Base-by-base conservation (phyloP, 2,329 filamentous ascomycete species). In the Zymoseptoria pseudotritici region DNA sequence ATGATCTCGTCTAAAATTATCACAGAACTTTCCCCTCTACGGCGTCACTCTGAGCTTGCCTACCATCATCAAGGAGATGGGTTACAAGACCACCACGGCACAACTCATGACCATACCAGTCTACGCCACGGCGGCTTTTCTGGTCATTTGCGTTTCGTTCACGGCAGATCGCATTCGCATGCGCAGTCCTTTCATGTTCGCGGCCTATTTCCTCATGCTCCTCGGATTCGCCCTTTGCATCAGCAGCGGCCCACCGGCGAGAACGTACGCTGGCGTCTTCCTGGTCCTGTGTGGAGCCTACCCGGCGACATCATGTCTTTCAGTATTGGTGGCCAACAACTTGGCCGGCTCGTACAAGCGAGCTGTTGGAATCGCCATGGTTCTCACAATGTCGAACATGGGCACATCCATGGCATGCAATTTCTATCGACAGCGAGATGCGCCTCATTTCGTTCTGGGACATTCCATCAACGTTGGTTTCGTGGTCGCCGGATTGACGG, bases 331-430 rank as follows among this genome's bases (percentile, higher is more conserved):
- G 9, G 10, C 50, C 11, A 82, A 82, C 70, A 83, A 83, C 60
- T 69, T 83, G 0, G 76, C 78, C 0, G 81, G 80, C 1, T 77
- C 79, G 58, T 82, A 79, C 63, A 83, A 83, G 68, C 77, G 65
- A 78, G 51, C 80, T 5, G 77, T 79, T 26, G 75, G 77, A 1
- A 76, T 80, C 11, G 78, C 75, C 0, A 75, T 80, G 63, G 80
- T 82, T 66, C 51, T 53, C 17, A 77, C 82, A 42, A 76, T 73
- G 0, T 71, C 82, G 22, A 82, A 82, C 69, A n/a, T 77, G 17
- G 71, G 70, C 0, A 77, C 77, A 17, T 65, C 86, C 1, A 87
- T 89, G 82, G 84, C 86, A 0, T 86, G 85, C 5, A 90, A 90
- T 67, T 89, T 90, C 67, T 90, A 90, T 66, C 80, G 86, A 9